These are phyloP conservation scores for Lasiosphaeris hirsuta DNA, from an alignment of 495 filamentous ascomycete genomes.

Conservation along the genomic window DNA sequence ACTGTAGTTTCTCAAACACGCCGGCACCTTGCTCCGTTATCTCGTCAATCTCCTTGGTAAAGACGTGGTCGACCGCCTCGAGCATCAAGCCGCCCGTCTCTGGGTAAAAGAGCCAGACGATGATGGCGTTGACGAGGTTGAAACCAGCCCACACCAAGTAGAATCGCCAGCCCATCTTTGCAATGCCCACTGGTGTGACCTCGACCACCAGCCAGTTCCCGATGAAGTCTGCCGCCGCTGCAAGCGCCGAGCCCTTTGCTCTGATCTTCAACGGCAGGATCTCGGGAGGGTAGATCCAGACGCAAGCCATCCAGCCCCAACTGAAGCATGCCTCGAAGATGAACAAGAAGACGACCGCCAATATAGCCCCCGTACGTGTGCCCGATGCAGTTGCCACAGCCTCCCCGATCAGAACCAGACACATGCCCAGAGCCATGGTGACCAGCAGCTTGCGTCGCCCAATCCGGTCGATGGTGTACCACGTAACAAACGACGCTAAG, in stretches of 20 bases:
- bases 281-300: slow-evolving; percentile 58
- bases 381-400: slow-evolving; percentile 38
- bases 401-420: slow-evolving; percentile 35
- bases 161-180: slow-evolving; percentile 44
- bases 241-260: slow-evolving; percentile 62
- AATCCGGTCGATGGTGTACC: slow-evolving; percentile 49
- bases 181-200: slow-evolving; percentile 47
- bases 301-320: slow-evolving; percentile 38
- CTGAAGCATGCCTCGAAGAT: slow-evolving; percentile 43
- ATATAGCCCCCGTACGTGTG: slow-evolving; percentile 31
- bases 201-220: slow-evolving; percentile 48
- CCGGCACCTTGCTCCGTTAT: no score
- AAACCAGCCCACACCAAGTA: slow-evolving; percentile 55
- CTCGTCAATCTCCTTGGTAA: slow-evolving; percentile 35
- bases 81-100: slow-evolving; percentile 54
- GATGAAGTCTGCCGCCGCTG: slow-evolving; percentile 59
- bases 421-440: slow-evolving; percentile 43
- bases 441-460: slow-evolving; percentile 51
- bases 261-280: slow-evolving; percentile 63
- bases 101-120: slow-evolving; percentile 62
- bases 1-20: neutral
- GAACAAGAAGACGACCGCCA: slow-evolving; percentile 40
- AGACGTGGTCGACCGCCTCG: slow-evolving; percentile 50
- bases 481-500: slow-evolving; percentile 35
- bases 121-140: slow-evolving; percentile 56